Evolutionary conservation across 371 early-diverging fungal species (phyloP), one percentile per base, ranked within the genome.

Genomic region (Blyttiomyces sp.): DNA sequence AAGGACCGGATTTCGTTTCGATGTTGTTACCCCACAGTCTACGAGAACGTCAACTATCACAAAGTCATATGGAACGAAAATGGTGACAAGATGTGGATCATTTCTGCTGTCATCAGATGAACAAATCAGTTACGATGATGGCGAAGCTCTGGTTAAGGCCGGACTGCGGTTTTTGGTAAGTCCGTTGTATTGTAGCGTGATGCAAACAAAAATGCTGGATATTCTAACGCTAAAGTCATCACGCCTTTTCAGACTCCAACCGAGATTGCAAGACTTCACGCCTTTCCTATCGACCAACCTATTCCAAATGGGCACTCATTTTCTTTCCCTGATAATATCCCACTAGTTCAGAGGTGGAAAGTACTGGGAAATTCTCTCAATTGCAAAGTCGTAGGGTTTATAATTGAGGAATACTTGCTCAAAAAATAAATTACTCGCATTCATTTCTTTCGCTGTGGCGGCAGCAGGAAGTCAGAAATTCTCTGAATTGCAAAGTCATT

Each of bases 261-360:
- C 6, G 90, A 92, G 58, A 79, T 91, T 1, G 86, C 89, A 0
- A 76, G 84, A 19, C 61, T 92, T 32, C 92, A 92, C 69, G 84
- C 83, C 21, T 90, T 91, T 66, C 90, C 90, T 9, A 49, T 74
- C 33, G 71, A 66, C 35, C 59, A 32, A 11, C 6, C 6, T 33
- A 17, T 26, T 28, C 42, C 26, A n/a, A 27, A 26, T n/a, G 28
- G 4, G 43, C 69, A 58, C 49, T 27, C 42, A 2, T 63, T 77
- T n/a, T 39, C 34, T 23, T 76, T 79, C 34, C 79, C 79, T 2
- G 52, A 32, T 7, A 13, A 21, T 9, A 5, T 73, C 13, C 44
- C 62, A 2, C 0, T 43, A 3, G 44, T 42, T 43, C 79, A 79
- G 51, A 49, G 54, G 35, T 76, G 66, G 58, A 61, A 61, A 49